phyloP scores from a whole-genome alignment of 805 yeast genomes.

The Zygotorulaspora chibaensis region DNA sequence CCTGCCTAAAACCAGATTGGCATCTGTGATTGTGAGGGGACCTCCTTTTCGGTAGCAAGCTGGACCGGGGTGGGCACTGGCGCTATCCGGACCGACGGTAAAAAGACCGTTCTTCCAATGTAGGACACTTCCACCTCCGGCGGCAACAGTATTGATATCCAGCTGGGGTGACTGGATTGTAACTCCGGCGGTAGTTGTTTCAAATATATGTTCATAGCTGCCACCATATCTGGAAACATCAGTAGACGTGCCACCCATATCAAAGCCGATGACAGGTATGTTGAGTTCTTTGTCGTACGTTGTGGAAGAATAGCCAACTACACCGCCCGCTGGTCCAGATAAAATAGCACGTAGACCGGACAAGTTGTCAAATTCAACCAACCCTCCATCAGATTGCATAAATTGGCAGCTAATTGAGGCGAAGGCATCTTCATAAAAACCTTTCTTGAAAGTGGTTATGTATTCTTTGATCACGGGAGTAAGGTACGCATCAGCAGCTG shows the following conservation, averaged over 20 bases:
- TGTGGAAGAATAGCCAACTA: conserved; percentile 85
- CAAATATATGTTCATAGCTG: conserved; percentile 71
- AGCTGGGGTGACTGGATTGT: conserved; percentile 79
- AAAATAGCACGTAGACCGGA: conserved; percentile 83
- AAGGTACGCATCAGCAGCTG: conserved; percentile 75
- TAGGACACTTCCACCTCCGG: conserved; percentile 74
- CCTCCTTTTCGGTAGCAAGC: conserved; percentile 84
- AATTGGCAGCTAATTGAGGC: conserved; percentile 47
- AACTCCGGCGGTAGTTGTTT: conserved; percentile 76
- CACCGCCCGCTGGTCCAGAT: conserved; percentile 98
- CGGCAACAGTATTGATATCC: conserved; percentile 77
- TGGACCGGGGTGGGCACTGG: conserved; percentile 85
- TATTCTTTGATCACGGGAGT: conserved; percentile 73
- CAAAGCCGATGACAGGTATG: conserved; percentile 71
- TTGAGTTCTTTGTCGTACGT: conserved; percentile 47
- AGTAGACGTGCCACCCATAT: conserved; percentile 88
- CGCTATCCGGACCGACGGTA: conserved; percentile 80
- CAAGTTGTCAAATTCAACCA: conserved; percentile 77
- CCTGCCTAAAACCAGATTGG: conserved; percentile 67
- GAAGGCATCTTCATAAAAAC: conserved; percentile 48
- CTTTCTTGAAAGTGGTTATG: conserved; percentile 55
- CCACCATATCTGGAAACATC: conserved; percentile 75
- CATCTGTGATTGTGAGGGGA: conserved; percentile 79
- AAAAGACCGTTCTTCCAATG: conserved; percentile 65
- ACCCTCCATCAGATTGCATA: conserved; percentile 96